Conservation (phyloP, 257 asterid genomes). For the Solanum medicagineum region DNA sequence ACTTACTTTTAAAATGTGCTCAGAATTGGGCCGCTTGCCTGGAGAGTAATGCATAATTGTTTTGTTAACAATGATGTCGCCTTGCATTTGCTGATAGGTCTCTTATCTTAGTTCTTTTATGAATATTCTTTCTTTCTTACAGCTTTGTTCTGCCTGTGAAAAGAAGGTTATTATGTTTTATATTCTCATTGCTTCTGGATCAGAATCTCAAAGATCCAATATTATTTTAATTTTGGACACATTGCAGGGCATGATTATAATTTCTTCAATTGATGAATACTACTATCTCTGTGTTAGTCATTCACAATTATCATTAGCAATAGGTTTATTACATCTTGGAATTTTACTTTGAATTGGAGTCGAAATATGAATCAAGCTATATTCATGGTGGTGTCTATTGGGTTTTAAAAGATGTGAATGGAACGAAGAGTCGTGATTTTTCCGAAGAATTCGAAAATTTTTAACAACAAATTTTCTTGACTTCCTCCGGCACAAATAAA, state of each 20-base stretch:
- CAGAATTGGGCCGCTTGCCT: too few relatives aligned
- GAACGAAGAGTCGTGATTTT: too few relatives aligned
- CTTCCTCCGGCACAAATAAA: too few relatives aligned
- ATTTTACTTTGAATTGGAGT: background rate
- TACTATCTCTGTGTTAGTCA: background rate
- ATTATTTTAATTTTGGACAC: background rate
- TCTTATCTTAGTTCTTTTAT: background rate
- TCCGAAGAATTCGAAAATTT: too few relatives aligned
- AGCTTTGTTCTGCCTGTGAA: background rate
- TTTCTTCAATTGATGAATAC: conserved; percentile 9
- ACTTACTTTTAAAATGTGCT: background rate
- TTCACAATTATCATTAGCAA: background rate
- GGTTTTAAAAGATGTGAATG: too few relatives aligned
- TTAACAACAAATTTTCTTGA: too few relatives aligned
- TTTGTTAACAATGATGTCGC: too few relatives aligned
- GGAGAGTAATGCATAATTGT: too few relatives aligned
- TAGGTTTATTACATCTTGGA: conserved; percentile 46
- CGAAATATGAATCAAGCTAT: too few relatives aligned
- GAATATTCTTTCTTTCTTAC: background rate
- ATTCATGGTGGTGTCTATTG: background rate
- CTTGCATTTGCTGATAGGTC: too few relatives aligned
- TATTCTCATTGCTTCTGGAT: background rate
- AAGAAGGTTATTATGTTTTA: background rate
- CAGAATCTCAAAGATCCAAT: background rate
- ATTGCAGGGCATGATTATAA: conserved; percentile 41